These are phyloP conservation scores for Coniferiporia sulphurascens DNA, from an alignment of 1,284 basidiomycete genomes.

Conservation along the genomic window DNA sequence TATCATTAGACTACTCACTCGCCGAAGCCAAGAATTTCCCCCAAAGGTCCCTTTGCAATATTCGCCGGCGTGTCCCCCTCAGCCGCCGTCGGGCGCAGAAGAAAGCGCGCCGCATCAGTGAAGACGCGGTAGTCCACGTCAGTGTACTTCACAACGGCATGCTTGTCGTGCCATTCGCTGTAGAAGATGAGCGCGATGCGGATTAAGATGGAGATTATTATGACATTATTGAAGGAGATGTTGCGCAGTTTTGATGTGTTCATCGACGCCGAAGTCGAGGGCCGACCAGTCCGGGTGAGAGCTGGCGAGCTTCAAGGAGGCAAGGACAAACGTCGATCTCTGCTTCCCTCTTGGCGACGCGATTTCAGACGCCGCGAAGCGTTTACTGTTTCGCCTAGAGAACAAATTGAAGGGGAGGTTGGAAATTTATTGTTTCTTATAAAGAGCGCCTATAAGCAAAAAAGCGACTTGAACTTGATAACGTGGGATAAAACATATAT, in stretches of 20 bases:
- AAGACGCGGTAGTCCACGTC: conserved; percentile 98
- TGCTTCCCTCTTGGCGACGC: background rate
- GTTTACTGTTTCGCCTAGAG: too few relatives aligned
- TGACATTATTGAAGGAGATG: conserved; percentile 47
- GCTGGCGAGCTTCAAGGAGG: background rate
- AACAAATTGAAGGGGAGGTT: too few relatives aligned
- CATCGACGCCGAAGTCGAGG: background rate
- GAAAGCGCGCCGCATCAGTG: conserved; percentile 80
- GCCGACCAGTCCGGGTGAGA: background rate
- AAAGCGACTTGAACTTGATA: too few relatives aligned
- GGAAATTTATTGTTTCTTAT: too few relatives aligned
- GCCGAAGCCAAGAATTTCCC: conserved; percentile 47
- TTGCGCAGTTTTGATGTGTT: conserved; percentile 1
- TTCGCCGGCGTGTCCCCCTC: conserved; percentile 33
- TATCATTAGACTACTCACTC: conserved; percentile 47
- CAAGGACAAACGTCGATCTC: background rate
- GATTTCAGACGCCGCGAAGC: background rate
- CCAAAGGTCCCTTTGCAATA: conserved; percentile 59
- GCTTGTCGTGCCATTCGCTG: conserved; percentile 84
- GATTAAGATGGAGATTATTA: conserved; percentile 51
- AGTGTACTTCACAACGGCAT: conserved; percentile 87
- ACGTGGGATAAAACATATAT: too few relatives aligned
- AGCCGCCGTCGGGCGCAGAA: conserved; percentile 32
- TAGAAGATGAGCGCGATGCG: conserved; percentile 74
- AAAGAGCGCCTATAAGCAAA: too few relatives aligned